Base-by-base conservation (phyloP, 2,329 filamentous ascomycete species). In the Neonectria ditissima region DNA sequence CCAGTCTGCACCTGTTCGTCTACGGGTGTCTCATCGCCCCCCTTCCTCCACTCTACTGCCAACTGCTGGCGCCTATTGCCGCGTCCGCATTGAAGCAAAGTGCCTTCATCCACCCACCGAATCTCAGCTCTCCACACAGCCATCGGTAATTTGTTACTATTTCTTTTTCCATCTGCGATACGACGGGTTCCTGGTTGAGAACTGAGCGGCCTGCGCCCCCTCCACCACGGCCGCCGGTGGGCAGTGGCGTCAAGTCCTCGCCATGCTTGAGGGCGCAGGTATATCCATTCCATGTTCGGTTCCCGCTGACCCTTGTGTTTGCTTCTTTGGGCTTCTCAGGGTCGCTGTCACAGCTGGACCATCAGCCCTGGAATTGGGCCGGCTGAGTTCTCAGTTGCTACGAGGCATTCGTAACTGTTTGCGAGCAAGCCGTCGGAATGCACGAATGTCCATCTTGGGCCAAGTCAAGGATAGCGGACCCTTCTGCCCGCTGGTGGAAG, bases 61-160 rank as follows among this genome's bases (percentile, higher is more conserved):
- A 20, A 20, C 41, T 22, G 28, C 24, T 13, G 51, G 51, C 59
- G 52, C 26, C 51, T 55, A 45, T 55, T 62, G 16, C 37, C 5
- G 39, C 32, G 28, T 30, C 28, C 51, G 59, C 41, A 47, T 47
- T 18, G 47, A 52, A 24, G 20, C 16, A 34, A 24, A 26, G 24
- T 44, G 37, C 43, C 52, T 56, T 50, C 16, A 14, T 20, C 14
- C 7, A 16, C 43, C 16, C 22, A 28, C 30, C 24, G n/a, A 20
- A 6, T 14, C 20, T 56, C 54, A 37, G 54, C 54, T 56, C 54
- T 13, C 41, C 54, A 56, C 54, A 56, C 54, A 56, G 20, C 54
- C 54, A 48, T 41, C 32, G 24, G n/a, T 20, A n/a, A 8, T 53
- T 14, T 55, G 20, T 13, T 32, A 55, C 32, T 45, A 14, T 14